Percentiles rank a stretch among this genome's conserved stretches.
Conservation (phyloP, 345 rosid genomes). For the Salix udensis region DNA sequence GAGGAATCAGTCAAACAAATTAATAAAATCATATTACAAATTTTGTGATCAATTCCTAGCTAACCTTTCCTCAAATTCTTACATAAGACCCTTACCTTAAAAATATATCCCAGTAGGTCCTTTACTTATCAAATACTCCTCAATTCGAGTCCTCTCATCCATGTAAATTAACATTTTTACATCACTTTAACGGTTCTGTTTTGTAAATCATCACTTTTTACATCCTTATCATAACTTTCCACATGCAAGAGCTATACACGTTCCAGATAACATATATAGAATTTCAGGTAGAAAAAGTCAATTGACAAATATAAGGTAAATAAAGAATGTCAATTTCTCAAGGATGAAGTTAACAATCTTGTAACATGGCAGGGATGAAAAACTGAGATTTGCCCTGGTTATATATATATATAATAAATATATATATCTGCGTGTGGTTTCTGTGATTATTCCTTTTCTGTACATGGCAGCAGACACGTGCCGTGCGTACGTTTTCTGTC, state of each 20-base stretch:
- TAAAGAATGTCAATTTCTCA: neutral
- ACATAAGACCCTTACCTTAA: neutral
- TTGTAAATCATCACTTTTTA: too few species aligned
- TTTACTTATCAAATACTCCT: neutral
- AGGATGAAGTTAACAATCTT: neutral
- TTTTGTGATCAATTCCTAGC: too few species aligned
- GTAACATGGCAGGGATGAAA: neutral
- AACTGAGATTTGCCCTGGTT: neutral
- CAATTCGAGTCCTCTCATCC: neutral
- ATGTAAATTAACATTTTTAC: neutral
- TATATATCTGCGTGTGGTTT: too few species aligned
- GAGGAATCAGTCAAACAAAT: too few species aligned
- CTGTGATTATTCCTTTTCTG: neutral
- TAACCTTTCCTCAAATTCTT: too few species aligned
- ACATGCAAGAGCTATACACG: too few species aligned
- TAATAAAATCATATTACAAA: too few species aligned
- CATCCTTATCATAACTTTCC: too few species aligned
- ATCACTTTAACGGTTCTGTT: neutral
- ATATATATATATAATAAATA: too few species aligned
- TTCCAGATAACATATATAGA: neutral
- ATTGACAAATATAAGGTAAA: neutral
- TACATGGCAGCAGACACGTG: neutral
- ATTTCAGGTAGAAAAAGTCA: too few species aligned
- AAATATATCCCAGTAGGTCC: too few species aligned
- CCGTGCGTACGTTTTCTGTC: neutral